Percentiles rank a stretch among this genome's conserved stretches.
These are phyloP conservation scores for Kwoniella shivajii DNA, from an alignment of 1,284 basidiomycete genomes.

Conservation along the genomic window DNA sequence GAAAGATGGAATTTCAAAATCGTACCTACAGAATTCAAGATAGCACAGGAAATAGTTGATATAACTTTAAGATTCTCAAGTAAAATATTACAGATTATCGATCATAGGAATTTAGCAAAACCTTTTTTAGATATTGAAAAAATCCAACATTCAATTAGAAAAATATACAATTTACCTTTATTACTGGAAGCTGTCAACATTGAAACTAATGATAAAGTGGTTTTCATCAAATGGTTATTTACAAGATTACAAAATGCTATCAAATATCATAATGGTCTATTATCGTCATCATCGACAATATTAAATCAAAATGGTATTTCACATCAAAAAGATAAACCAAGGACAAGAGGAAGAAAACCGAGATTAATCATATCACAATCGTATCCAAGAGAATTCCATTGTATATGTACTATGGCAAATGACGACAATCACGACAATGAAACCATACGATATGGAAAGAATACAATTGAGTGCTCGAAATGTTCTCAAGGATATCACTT, in stretches of 20 bases:
- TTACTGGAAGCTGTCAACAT: slow-evolving; percentile 31
- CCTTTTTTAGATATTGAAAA: slow-evolving; percentile 17
- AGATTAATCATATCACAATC: slow-evolving; percentile 32
- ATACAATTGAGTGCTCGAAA: slow-evolving; percentile 35
- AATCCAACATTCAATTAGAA: slow-evolving; percentile 37
- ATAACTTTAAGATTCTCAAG: slow-evolving; percentile 25
- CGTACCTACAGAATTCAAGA: slow-evolving; percentile 28
- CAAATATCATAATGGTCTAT: slow-evolving; percentile 5
- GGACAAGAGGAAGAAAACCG: slow-evolving; percentile 33
- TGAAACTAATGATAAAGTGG: slow-evolving; percentile 23
- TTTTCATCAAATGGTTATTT: slow-evolving; percentile 40
- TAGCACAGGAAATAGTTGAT: slow-evolving; percentile 26
- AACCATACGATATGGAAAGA: no score
- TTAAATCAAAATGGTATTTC: not conserved
- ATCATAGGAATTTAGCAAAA: slow-evolving; percentile 21
- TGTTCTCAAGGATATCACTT: slow-evolving; percentile 49
- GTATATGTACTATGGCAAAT: slow-evolving; percentile 37
- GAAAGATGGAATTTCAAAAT: slow-evolving; percentile 36
- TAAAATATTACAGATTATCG: slow-evolving; percentile 25
- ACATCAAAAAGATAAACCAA: slow-evolving; percentile 11
- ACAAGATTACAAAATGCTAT: slow-evolving; percentile 33
- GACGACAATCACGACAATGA: no score
- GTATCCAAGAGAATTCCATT: slow-evolving; percentile 29
- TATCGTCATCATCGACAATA: not conserved
- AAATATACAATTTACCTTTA: slow-evolving; percentile 43